A percentile compares a stretch with the other conserved stretches of the same genome.
These are phyloP conservation scores for Fusarium sp. DNA, from an alignment of 2,329 filamentous ascomycete genomes.

Conservation along the genomic window DNA sequence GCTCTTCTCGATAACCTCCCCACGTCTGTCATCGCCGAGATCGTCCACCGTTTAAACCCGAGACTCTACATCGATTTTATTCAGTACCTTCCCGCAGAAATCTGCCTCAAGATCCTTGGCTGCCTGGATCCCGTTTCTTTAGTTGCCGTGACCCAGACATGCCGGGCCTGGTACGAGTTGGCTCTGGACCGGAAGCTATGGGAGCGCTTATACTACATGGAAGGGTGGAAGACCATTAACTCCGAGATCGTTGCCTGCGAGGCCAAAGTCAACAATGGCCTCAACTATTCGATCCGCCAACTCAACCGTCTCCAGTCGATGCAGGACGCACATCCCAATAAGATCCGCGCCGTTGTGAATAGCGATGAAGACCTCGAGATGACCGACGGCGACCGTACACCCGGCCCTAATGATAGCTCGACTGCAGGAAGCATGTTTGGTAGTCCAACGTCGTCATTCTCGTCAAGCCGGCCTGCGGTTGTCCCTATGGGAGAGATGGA, in stretches of 20 bases:
- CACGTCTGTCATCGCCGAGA: conserved; percentile 81
- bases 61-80: conserved; percentile 95
- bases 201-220: conserved; percentile 83
- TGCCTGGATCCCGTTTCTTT: conserved; percentile 87
- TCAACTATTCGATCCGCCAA: conserved; percentile 53
- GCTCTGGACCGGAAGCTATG: conserved; percentile 88
- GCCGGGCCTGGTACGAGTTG: conserved; percentile 83
- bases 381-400: conserved; percentile 52
- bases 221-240: conserved; percentile 84
- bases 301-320: conserved; percentile 59
- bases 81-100: conserved; percentile 85
- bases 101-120: conserved; percentile 89
- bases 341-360: conserved; percentile 66
- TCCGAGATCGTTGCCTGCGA: conserved; percentile 77
- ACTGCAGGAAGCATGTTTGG: conserved; percentile 50
- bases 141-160: conserved; percentile 82
- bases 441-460: conserved; percentile 49
- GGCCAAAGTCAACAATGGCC: conserved; percentile 63
- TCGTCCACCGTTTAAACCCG: conserved; percentile 84
- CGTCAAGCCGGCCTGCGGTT: conserved; percentile 42
- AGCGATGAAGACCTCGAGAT: conserved; percentile 64
- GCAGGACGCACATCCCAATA: conserved; percentile 62
- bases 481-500: conserved; percentile 47
- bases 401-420: conserved; percentile 40
- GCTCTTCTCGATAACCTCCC: conserved; percentile 81